phyloP scores from a whole-genome alignment of 352 stramenopile species.

The Pythium rhizo-oryzae region DNA sequence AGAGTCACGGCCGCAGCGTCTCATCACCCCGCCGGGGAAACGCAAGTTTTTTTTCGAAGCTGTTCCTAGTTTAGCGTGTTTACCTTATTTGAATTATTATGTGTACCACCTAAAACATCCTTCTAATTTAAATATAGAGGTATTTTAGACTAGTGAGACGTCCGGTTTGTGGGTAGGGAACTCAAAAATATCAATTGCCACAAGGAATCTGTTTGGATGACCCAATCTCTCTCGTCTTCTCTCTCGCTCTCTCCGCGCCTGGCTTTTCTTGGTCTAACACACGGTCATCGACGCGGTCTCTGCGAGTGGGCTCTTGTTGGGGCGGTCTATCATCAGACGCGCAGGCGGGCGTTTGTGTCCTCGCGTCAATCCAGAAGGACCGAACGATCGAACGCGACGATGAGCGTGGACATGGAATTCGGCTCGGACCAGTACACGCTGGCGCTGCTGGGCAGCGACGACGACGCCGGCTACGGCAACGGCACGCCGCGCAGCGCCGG shows the following conservation, averaged over 20 bases:
- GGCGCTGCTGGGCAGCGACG: slow-evolving; percentile 58
- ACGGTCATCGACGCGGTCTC: background rate
- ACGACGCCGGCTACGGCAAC: slow-evolving; percentile 46
- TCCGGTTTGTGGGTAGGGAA: background rate
- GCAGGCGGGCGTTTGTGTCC: background rate
- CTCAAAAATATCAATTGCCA: slow-evolving; percentile 3
- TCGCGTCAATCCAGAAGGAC: slow-evolving; percentile 1
- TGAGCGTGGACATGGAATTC: slow-evolving; percentile 32
- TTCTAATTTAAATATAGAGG: too few species aligned
- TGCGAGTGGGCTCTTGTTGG: background rate
- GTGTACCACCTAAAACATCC: too few species aligned
- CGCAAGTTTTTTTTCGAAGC: slow-evolving; percentile 27
- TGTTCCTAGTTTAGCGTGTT: background rate
- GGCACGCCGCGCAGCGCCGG: slow-evolving; percentile 17
- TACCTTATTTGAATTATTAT: too few species aligned
- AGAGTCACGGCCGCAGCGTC: slow-evolving; percentile 27
- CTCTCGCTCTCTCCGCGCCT: slow-evolving; percentile 2
- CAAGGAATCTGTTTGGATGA: slow-evolving; percentile 20
- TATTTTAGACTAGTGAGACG: too few species aligned
- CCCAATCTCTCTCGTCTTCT: background rate
- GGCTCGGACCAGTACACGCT: slow-evolving; percentile 49
- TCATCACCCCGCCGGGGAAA: slow-evolving; percentile 24
- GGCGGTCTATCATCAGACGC: slow-evolving; percentile 9
- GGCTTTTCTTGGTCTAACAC: slow-evolving; percentile 25
- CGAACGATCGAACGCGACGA: slow-evolving; percentile 1